Conservation (phyloP, 2,329 filamentous ascomycete genomes). For the Alternaria sp. region DNA sequence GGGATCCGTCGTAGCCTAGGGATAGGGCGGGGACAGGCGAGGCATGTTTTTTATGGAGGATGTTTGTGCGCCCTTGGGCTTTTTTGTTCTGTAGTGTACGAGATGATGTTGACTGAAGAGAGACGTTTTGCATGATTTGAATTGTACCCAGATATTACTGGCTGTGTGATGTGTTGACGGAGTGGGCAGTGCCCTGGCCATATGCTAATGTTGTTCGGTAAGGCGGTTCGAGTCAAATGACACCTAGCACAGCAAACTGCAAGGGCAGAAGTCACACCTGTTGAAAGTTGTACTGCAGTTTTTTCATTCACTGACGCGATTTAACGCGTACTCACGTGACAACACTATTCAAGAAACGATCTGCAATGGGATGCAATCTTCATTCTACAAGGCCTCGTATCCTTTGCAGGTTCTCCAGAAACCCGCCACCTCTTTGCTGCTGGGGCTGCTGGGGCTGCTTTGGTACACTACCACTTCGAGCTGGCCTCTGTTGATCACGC, state of each 20-base stretch:
- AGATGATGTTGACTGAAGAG: slow-evolving; percentile 11
- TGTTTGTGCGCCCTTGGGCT: not conserved
- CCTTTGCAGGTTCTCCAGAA: slow-evolving; percentile 52
- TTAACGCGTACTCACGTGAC: slow-evolving; percentile 27
- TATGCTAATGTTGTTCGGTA: not conserved
- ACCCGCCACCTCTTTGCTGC: slow-evolving; percentile 44
- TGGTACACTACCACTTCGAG: slow-evolving; percentile 35
- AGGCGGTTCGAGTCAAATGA: not conserved
- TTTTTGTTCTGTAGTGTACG: slow-evolving; percentile 10
- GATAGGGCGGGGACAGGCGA: slow-evolving; percentile 18
- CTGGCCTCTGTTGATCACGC: slow-evolving; percentile 30
- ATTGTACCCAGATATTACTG: not conserved
- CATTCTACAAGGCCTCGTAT: slow-evolving; percentile 49
- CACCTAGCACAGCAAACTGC: not conserved
- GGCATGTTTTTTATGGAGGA: slow-evolving; percentile 5
- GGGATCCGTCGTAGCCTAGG: slow-evolving; percentile 30
- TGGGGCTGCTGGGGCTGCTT: slow-evolving; percentile 28
- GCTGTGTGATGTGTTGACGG: not conserved
- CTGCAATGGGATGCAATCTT: not conserved
- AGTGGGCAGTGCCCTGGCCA: not conserved
- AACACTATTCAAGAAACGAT: not conserved
- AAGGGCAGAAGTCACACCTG: not conserved
- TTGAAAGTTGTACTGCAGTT: not conserved
- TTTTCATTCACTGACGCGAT: not conserved
- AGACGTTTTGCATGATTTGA: not conserved